Conservation (phyloP, 768 basidiomycete genomes). For the Albatrellus ellisii region DNA sequence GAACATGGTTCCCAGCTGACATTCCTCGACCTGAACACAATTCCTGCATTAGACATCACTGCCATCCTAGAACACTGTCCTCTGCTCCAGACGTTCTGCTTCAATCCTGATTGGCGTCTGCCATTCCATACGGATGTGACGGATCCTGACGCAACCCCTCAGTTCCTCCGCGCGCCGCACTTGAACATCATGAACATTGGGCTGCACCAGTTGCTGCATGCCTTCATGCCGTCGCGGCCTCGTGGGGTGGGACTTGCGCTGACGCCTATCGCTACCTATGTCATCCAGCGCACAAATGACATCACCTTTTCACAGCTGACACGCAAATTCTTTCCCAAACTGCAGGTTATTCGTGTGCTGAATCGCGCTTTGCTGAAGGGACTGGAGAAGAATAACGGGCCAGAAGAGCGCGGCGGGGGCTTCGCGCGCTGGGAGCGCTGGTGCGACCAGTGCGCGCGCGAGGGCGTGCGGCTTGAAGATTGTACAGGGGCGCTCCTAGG, state of each 20-base stretch:
- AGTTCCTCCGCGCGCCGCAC: conserved; percentile 35
- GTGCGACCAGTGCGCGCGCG: conserved; percentile 39
- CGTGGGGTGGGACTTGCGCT: conserved; percentile 28
- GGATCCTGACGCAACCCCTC: neutral
- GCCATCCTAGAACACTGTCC: conserved; percentile 54
- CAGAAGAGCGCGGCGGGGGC: conserved; percentile 21
- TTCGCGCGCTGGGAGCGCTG: conserved; percentile 54
- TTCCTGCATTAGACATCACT: conserved; percentile 41
- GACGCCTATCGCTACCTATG: conserved; percentile 30
- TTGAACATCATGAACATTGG: conserved; percentile 46
- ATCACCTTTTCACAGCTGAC: conserved; percentile 45
- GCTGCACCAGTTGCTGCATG: conserved; percentile 52
- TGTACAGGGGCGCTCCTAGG: conserved; percentile 61
- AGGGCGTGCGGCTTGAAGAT: conserved; percentile 55
- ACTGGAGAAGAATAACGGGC: conserved; percentile 40
- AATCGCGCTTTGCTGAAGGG: conserved; percentile 40
- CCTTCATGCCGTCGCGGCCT: conserved; percentile 48
- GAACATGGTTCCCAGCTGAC: conserved; percentile 43
- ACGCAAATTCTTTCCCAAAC: conserved; percentile 42
- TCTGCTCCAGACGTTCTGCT: conserved; percentile 44
- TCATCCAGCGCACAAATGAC: conserved; percentile 44
- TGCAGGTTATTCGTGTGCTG: conserved; percentile 46
- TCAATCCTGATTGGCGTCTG: conserved; percentile 67
- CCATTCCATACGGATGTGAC: conserved; percentile 14
- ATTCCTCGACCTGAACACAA: conserved; percentile 53